Base-by-base conservation (phyloP, 2,329 filamentous ascomycete species). In the Trichoderma breve region DNA sequence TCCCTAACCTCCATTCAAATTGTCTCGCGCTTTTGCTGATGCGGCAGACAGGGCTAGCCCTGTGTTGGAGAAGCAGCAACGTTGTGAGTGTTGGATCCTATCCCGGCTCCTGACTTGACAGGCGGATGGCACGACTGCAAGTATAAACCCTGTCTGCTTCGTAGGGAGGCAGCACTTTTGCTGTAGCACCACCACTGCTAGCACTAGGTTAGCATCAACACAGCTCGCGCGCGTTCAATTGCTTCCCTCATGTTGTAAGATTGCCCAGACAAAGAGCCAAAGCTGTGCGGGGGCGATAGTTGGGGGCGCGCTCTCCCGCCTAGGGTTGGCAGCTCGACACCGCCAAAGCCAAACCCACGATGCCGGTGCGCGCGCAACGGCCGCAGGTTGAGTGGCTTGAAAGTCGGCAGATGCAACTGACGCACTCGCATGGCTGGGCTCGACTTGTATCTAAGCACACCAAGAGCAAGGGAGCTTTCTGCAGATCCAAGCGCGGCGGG, bases 401-500 rank as follows among this genome's bases (percentile, higher is more conserved):
- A 15, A 24, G 24, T 51, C 67, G 67, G 65, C 65, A 68, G 53
- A 68, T 68, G 53, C 36, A 43, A 43, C 36, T 43, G 15, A 43
- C 36, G 36, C 34, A 24, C 43, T n/a, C 43, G 18, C 43, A 47
- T 47, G 43, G 8, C 18, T 47, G n/a, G 43, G 18, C 43, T 51
- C n/a, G 43, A 51, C 18, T n/a, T 24, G 21, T 53, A 53, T 24
- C 47, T 53, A 47, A 24, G 47, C 63, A 66, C 34, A 43, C 61
- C 7, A 28, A 64, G 24, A n/a, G 24, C 47, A 61, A 61, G 51
- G 61, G 55, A 71, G 60, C 24, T 60, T 63, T 57, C 70, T 58
- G 57, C 63, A 71, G 70, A 71, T 71, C 70, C 62, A 67, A 67
- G 62, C 70, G 70, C 63, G 62, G 70, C 70, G 63, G 70, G 70